These are phyloP conservation scores for Wickerhamiella kurtzmanii DNA, from an alignment of 805 yeast species.

Conservation along the genomic window DNA sequence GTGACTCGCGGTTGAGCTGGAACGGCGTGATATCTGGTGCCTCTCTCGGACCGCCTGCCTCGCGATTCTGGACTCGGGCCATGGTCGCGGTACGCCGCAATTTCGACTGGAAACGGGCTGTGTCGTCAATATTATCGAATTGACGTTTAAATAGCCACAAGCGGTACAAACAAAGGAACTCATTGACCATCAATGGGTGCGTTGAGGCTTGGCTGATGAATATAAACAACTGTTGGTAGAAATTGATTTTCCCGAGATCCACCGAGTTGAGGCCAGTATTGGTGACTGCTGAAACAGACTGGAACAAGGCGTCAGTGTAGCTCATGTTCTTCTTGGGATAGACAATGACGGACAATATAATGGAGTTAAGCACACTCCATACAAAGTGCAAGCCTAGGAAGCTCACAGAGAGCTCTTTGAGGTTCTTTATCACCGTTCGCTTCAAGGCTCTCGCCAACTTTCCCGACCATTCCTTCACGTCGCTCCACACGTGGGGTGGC, in stretches of 20 bases:
- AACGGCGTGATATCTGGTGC: neutral
- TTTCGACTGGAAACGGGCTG: conserved; percentile 64
- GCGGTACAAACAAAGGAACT: conserved; percentile 60
- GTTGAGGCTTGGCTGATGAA: conserved; percentile 51
- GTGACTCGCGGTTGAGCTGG: neutral
- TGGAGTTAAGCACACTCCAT: conserved; percentile 46
- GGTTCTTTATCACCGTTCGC: neutral
- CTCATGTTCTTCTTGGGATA: conserved; percentile 54
- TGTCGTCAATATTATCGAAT: conserved; percentile 66
- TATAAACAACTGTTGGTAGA: conserved; percentile 71
- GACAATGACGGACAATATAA: conserved; percentile 60
- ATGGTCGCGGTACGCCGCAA: conserved; percentile 69
- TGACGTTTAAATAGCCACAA: conserved; percentile 80
- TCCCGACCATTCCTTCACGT: neutral
- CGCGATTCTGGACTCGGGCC: conserved; percentile 30
- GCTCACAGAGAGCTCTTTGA: conserved; percentile 7
- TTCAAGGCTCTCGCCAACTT: neutral
- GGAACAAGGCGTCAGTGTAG: conserved; percentile 71
- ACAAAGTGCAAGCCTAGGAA: conserved; percentile 30
- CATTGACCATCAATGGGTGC: conserved; percentile 82
- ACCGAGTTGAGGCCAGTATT: conserved; percentile 88
- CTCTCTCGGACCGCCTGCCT: conserved; percentile 2
- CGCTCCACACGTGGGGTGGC: neutral
- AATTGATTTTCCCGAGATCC: conserved; percentile 44
- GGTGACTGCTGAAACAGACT: conserved; percentile 64